phyloP scores from a whole-genome alignment of 2,329 filamentous ascomycete genomes.

The Beauveria sp. region DNA sequence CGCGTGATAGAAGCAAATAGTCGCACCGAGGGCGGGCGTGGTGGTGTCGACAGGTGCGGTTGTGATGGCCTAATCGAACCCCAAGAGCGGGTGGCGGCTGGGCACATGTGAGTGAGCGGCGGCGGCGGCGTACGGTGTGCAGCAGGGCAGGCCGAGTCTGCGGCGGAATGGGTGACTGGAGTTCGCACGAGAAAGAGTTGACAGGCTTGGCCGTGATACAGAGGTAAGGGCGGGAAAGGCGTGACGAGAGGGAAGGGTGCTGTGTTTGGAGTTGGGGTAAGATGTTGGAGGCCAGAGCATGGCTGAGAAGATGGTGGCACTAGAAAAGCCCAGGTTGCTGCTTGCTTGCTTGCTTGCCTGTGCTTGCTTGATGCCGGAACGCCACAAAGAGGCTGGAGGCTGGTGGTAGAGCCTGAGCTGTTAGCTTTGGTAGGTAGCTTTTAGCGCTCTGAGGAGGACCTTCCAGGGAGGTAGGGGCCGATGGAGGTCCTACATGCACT shows the following conservation, averaged over 20 bases:
- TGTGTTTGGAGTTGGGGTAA: not conserved
- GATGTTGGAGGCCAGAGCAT: slow-evolving; percentile 2
- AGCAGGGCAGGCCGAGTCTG: not conserved
- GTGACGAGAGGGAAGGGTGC: not conserved
- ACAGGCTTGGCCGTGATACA: not conserved
- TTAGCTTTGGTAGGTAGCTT: not conserved
- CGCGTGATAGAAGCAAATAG: not conserved
- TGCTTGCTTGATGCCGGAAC: not conserved
- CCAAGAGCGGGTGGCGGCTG: not conserved
- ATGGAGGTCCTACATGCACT: not conserved
- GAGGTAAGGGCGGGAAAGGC: not conserved
- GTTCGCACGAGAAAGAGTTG: not conserved
- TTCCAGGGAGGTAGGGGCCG: not conserved
- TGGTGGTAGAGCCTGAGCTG: not conserved
- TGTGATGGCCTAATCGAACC: not conserved
- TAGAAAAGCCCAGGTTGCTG: not conserved
- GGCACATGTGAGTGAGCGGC: not conserved
- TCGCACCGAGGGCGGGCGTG: not conserved
- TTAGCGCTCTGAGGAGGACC: not conserved
- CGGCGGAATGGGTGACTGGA: not conserved
- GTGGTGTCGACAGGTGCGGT: not conserved
- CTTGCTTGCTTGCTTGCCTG: no score
- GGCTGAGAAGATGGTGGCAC: not conserved
- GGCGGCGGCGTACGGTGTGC: not conserved
- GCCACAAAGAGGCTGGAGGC: not conserved